phyloP scores from a whole-genome alignment of 768 basidiomycete species.

The Lyophyllum shimeji region DNA sequence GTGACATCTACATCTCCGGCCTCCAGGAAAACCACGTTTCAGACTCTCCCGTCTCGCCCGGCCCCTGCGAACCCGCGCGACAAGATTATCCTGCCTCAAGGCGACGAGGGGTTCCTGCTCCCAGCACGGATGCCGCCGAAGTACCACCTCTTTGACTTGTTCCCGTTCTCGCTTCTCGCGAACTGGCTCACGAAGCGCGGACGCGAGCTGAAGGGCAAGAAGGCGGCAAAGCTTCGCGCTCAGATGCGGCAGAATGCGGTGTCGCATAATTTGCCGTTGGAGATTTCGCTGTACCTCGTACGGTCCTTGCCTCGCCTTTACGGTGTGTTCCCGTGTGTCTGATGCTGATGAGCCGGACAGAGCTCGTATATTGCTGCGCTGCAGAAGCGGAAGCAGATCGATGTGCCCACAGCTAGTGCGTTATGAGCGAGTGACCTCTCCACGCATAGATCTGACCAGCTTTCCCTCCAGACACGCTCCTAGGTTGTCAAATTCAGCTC shows the following conservation, averaged over 20 bases:
- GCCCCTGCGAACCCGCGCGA: constrained; percentile 14
- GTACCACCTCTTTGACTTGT: constrained; percentile 61
- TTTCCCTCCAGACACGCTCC: constrained; percentile 39
- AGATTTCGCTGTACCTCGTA: constrained; percentile 70
- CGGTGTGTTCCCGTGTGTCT: neutral
- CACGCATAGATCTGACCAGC: neutral
- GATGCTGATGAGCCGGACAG: constrained; percentile 28
- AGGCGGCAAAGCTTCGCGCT: constrained; percentile 54
- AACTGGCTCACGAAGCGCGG: constrained; percentile 45
- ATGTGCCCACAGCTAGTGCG: constrained; percentile 64
- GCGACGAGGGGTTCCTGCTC: constrained; percentile 46
- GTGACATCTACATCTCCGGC: constrained; percentile 25
- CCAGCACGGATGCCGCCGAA: constrained; percentile 60
- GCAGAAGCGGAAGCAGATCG: constrained; percentile 52
- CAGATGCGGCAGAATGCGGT: constrained; percentile 41
- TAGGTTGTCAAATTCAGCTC: constrained; percentile 50
- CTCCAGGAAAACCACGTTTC: constrained; percentile 16
- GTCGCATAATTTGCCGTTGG: constrained; percentile 66
- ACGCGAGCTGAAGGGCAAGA: constrained; percentile 58
- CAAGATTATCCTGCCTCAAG: constrained; percentile 34
- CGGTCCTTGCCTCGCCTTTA: neutral
- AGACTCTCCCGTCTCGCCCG: neutral
- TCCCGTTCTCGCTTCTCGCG: constrained; percentile 67
- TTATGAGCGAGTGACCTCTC: constrained; percentile 7
- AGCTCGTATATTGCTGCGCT: constrained; percentile 66